Evolutionary conservation across 768 basidiomycete species (phyloP).

Genomic region (Grammothele lineata): DNA sequence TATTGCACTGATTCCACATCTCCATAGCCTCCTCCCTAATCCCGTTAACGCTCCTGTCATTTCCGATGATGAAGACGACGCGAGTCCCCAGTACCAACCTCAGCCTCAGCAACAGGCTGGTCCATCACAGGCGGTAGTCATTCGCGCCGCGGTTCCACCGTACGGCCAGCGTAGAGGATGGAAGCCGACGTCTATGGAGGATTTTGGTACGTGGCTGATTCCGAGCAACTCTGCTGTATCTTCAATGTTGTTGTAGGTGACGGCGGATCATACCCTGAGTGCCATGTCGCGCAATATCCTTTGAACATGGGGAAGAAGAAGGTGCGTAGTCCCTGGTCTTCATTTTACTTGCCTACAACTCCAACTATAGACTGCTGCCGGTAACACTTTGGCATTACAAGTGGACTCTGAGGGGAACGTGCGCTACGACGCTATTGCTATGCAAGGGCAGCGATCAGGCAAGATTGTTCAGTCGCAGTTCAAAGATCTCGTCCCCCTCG

Average conservation of each 20-base stretch:
- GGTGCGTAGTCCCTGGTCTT: constrained; percentile 38
- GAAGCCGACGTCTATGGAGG: constrained; percentile 77
- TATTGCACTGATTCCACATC: constrained; percentile 8
- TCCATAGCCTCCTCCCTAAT: constrained; percentile 57
- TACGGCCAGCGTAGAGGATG: constrained; percentile 86
- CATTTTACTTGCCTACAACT: constrained; percentile 1
- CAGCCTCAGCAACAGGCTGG: constrained; percentile 25
- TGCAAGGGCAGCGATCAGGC: constrained; percentile 86
- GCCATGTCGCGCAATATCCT: constrained; percentile 96
- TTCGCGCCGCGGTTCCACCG: constrained; percentile 60
- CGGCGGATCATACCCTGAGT: constrained; percentile 90
- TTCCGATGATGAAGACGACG: constrained; percentile 62
- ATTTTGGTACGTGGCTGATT: constrained; percentile 62
- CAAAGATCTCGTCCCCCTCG: constrained; percentile 93
- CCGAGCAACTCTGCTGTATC: constrained; percentile 5
- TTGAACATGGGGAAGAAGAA: constrained; percentile 94
- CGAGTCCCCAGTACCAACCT: constrained; percentile 25
- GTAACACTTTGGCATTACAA: constrained; percentile 94
- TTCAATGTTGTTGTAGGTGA: constrained; percentile 44
- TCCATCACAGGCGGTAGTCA: constrained; percentile 37
- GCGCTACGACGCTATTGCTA: constrained; percentile 94
- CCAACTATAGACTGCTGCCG: constrained; percentile 68
- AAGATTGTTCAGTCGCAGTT: constrained; percentile 92
- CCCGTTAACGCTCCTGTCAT: constrained; percentile 51
- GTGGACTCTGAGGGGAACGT: constrained; percentile 96